These are phyloP conservation scores for Apophysomyces trapeziformis DNA, from an alignment of 371 early-diverging fungal genomes.

Conservation along the genomic window DNA sequence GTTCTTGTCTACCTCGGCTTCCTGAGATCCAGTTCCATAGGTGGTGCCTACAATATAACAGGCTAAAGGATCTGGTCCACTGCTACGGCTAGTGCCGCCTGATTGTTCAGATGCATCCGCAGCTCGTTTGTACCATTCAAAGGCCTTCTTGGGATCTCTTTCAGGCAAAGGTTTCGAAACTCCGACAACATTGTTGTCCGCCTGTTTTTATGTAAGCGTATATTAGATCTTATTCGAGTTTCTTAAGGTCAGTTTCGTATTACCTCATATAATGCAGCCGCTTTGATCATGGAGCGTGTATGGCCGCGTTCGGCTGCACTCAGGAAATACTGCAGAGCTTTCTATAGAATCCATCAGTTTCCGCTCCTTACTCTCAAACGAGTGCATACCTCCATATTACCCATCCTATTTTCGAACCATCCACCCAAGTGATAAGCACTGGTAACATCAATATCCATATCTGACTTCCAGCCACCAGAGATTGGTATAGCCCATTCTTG, in stretches of 20 bases:
- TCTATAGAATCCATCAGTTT: slow-evolving; percentile 22
- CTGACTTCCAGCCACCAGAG: slow-evolving; percentile 32
- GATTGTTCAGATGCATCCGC: slow-evolving; percentile 38
- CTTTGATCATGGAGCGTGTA: slow-evolving; percentile 51
- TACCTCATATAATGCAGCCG: slow-evolving; percentile 48
- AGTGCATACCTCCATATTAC: slow-evolving; percentile 39
- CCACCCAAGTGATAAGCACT: slow-evolving; percentile 51
- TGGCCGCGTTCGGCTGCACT: slow-evolving; percentile 53
- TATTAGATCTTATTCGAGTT: not conserved
- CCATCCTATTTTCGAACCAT: slow-evolving; percentile 51
- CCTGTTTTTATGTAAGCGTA: slow-evolving; percentile 6
- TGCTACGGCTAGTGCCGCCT: slow-evolving; percentile 30
- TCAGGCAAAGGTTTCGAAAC: slow-evolving; percentile 22
- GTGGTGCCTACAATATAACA: slow-evolving; percentile 52
- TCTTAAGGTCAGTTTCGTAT: not conserved
- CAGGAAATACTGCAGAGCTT: slow-evolving; percentile 42
- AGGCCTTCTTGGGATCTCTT: slow-evolving; percentile 46
- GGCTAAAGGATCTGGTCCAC: slow-evolving; percentile 46
- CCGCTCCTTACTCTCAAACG: not conserved
- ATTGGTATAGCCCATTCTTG: slow-evolving; percentile 36
- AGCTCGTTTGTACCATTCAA: slow-evolving; percentile 52
- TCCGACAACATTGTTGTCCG: slow-evolving; percentile 13
- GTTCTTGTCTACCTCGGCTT: slow-evolving; percentile 47
- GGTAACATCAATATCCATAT: slow-evolving; percentile 48
- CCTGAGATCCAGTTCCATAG: slow-evolving; percentile 48